Percentiles rank a stretch among this genome's conserved stretches.
Conservation (phyloP, 208 protist genomes). For the Leishmania martiniquensis region DNA sequence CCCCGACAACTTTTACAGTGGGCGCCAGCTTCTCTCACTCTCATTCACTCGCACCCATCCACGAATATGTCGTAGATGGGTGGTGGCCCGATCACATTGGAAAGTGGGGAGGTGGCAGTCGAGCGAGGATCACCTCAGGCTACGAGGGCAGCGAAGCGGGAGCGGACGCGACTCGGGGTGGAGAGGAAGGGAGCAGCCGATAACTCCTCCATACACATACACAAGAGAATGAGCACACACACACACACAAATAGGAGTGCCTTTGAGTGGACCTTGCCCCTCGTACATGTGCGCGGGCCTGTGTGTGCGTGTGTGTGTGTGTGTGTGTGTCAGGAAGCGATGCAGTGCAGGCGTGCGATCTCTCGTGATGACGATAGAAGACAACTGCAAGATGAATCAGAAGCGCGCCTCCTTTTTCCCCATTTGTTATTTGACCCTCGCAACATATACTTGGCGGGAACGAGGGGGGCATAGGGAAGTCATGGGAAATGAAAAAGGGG, state of each 20-base stretch:
- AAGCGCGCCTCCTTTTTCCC: conserved; percentile 3
- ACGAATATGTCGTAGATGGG: not conserved
- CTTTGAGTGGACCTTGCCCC: not conserved
- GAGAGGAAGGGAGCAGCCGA: too few species aligned
- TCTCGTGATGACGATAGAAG: not conserved
- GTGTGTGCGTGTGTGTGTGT: too few species aligned
- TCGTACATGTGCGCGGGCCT: not conserved
- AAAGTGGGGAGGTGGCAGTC: not conserved
- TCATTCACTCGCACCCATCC: not conserved
- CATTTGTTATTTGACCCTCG: conserved; percentile 24
- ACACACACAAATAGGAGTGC: not conserved
- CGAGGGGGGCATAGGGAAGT: too few species aligned
- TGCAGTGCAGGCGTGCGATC: not conserved
- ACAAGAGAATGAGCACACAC: not conserved
- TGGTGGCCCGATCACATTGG: not conserved
- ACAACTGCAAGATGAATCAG: not conserved
- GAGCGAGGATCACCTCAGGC: not conserved
- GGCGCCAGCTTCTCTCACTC: not conserved
- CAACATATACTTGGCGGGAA: too few species aligned
- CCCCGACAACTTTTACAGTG: not conserved
- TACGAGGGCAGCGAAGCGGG: not conserved
- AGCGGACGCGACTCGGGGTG: not conserved
- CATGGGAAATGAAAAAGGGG: too few species aligned
- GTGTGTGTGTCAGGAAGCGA: not conserved
- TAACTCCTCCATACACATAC: not conserved